These are phyloP conservation scores for Paradendryphiella salina DNA, from an alignment of 2,329 filamentous ascomycete genomes.

Conservation along the genomic window DNA sequence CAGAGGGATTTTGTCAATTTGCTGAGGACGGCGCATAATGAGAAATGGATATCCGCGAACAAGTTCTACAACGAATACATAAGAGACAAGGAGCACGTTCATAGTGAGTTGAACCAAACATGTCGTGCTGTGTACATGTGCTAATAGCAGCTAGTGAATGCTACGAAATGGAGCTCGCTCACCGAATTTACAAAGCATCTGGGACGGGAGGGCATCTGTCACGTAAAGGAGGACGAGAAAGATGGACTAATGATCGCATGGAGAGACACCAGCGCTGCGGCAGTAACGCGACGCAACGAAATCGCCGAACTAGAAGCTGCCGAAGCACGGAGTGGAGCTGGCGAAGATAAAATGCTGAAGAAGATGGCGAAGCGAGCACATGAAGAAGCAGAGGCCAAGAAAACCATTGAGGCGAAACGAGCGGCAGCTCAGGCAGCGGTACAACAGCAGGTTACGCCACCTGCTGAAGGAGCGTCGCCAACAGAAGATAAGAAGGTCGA, in stretches of 20 bases:
- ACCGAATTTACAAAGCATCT: slow-evolving; percentile 89
- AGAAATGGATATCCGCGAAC: slow-evolving; percentile 87
- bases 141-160: slow-evolving; percentile 63
- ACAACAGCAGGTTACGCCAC: slow-evolving; percentile 42
- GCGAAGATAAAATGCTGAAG: slow-evolving; percentile 79
- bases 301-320: slow-evolving; percentile 80
- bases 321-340: slow-evolving; percentile 87
- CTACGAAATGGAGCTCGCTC: slow-evolving; percentile 83
- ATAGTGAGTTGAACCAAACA: slow-evolving; percentile 51
- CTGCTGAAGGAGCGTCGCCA: slow-evolving; percentile 33
- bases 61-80: slow-evolving; percentile 97
- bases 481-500: slow-evolving; percentile 46
- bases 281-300: slow-evolving; percentile 76
- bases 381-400: slow-evolving; percentile 53
- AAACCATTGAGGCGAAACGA: slow-evolving; percentile 49
- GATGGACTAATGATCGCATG: slow-evolving; percentile 86
- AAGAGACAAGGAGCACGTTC: slow-evolving; percentile 68
- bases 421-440: slow-evolving; percentile 46
- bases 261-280: slow-evolving; percentile 90
- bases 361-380: slow-evolving; percentile 81
- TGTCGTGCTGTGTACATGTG: neutral
- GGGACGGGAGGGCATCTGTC: slow-evolving; percentile 81
- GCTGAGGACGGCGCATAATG: slow-evolving; percentile 81
- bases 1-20: slow-evolving; percentile 75
- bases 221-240: slow-evolving; percentile 80